A percentile compares a stretch with the other conserved stretches of the same genome.
Evolutionary conservation across 1,139 yeast genomes (phyloP).

Genomic region (Geotrichum carabidarum): DNA sequence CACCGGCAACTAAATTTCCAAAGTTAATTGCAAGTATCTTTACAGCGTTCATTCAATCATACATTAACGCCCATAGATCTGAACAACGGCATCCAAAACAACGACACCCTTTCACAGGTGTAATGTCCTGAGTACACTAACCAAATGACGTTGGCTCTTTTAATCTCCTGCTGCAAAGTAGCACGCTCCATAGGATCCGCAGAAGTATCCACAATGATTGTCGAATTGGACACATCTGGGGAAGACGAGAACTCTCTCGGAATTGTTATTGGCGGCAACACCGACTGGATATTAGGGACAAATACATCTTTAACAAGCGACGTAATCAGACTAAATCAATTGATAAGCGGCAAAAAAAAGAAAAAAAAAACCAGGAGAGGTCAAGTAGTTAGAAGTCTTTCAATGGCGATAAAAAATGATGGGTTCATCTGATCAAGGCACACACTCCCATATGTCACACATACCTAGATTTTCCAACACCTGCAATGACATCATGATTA

Average conservation of each 20-base stretch:
- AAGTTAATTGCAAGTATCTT: neutral
- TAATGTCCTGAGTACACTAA: constrained; percentile 88
- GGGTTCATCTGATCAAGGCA: neutral
- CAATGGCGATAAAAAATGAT: neutral
- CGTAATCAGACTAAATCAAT: constrained; percentile 52
- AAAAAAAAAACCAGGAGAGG: neutral
- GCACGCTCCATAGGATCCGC: constrained; percentile 53
- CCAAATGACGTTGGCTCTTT: constrained; percentile 89
- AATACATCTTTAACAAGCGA: constrained; percentile 75
- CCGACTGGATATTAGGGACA: constrained; percentile 67
- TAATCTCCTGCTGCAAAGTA: constrained; percentile 63
- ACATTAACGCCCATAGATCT: constrained; percentile 83
- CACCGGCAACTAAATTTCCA: constrained; percentile 51
- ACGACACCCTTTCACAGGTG: constrained; percentile 82
- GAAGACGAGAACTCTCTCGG: constrained; percentile 59
- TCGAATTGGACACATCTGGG: constrained; percentile 55
- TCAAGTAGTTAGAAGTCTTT: neutral
- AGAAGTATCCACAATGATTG: constrained; percentile 74
- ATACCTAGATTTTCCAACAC: constrained; percentile 67
- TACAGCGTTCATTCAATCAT: neutral
- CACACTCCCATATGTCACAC: neutral
- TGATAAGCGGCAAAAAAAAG: neutral
- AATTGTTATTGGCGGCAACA: constrained; percentile 77
- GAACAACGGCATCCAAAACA: constrained; percentile 92
- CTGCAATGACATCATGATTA: constrained; percentile 22